Base-by-base conservation (phyloP, 139 green algal genomes). In the Astrephomene gubernaculifera region DNA sequence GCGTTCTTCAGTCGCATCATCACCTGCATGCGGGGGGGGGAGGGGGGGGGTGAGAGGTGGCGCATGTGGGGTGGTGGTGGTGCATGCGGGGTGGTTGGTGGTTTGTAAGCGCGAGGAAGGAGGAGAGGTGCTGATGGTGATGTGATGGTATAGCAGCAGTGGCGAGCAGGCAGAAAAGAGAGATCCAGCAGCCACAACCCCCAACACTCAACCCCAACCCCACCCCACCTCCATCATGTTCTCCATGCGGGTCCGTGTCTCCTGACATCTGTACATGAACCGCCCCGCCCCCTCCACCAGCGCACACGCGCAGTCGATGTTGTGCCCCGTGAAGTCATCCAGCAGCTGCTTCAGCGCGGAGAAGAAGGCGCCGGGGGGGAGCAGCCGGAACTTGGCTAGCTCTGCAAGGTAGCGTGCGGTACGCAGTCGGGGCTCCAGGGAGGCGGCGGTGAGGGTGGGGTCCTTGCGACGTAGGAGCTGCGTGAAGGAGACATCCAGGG, bases 251-350 rank as follows among this genome's bases (percentile, higher is more conserved):
- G 76, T 87, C 27, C 83, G 69, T 6, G 93, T 96, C 73, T 97
- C 95, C 25, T 94, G 91, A 44, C 90, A 87, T 63, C 94, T 87
- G 78, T 92, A 91, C 54, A 99, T 86, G 83, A 96, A 99, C 41
- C 94, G 89, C 4, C 97, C 97, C 41, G 94, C 94, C 0, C 84
- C 93, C 90, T 99, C 97, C 64, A 99, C 90, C 73, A 99, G 73
- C 4, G 91, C 87, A 52, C 93, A 96, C 24, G 96, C 93, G 9
- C 94, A 90, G 64, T 99, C 97, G 21, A 99, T 93, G 79, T 96
- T 98, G 88, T 96, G 89, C 38, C 94, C 90, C 1, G 70, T 53
- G 68, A 99, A 99, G 85, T 99, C 96, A 73, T 99, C 96, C 74
- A 98, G 89, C 71, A 95, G 86, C 54, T 57, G 69, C 53, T 95